phyloP scores from a whole-genome alignment of 495 filamentous ascomycete genomes.

The Bathelium albidoporum region DNA sequence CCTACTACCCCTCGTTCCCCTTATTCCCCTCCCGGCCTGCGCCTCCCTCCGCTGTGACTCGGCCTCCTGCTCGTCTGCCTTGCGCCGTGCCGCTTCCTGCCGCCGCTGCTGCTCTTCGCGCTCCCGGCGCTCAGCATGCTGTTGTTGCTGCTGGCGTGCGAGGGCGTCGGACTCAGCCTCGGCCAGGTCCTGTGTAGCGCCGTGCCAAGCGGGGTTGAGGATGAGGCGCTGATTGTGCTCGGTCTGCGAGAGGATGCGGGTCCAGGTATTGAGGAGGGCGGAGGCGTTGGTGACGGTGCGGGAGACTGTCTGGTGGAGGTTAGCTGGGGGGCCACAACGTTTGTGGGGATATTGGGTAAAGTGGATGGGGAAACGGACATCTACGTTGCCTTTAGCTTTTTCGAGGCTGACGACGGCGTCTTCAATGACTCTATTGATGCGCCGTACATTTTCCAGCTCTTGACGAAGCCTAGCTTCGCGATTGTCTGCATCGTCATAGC shows the following conservation, averaged over 20 bases:
- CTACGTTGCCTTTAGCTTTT: constrained; percentile 82
- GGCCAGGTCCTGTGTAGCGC: constrained; percentile 69
- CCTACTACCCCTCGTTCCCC: constrained; percentile 34
- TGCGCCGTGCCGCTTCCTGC: constrained; percentile 56
- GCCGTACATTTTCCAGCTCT: constrained; percentile 72
- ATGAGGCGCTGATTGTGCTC: constrained; percentile 94
- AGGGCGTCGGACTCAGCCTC: constrained; percentile 71
- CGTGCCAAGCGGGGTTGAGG: constrained; percentile 80
- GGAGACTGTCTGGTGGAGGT: constrained; percentile 59
- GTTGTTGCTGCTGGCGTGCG: too few species aligned
- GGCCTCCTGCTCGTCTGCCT: constrained; percentile 50
- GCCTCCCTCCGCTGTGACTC: constrained; percentile 37
- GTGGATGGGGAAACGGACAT: constrained; percentile 45
- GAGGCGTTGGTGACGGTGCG: constrained; percentile 79
- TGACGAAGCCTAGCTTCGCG: constrained; percentile 62
- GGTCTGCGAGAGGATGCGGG: constrained; percentile 86
- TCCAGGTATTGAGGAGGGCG: constrained; percentile 91
- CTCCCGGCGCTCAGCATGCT: constrained; percentile 63
- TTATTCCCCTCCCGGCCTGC: constrained; percentile 23
- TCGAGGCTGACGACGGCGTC: constrained; percentile 69
- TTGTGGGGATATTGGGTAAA: not conserved
- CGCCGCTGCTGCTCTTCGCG: constrained; percentile 65
- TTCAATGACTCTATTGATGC: constrained; percentile 80
- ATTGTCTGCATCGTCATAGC: constrained; percentile 33
- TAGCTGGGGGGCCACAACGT: not conserved